Percentiles rank a stretch among this genome's conserved stretches.
Evolutionary conservation across 139 green algal genomes (phyloP).

Genomic region (Ulvella scutata): DNA sequence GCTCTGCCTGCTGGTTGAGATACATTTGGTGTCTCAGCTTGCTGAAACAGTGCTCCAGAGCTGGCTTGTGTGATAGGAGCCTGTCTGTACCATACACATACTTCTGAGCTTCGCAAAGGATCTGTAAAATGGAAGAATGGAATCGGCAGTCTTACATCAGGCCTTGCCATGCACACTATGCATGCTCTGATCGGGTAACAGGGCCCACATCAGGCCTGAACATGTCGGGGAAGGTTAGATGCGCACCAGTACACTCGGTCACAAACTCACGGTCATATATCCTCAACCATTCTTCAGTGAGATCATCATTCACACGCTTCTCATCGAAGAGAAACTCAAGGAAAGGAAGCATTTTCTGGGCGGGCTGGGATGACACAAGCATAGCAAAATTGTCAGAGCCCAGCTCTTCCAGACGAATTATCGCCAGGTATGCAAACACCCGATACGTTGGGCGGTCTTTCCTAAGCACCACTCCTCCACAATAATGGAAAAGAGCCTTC

Average conservation of each 20-base stretch:
- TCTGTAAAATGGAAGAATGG: too few relatives aligned
- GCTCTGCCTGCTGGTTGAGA: conserved; percentile 18
- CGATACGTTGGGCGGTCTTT: conserved; percentile 16
- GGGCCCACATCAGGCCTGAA: too few relatives aligned
- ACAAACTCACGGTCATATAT: conserved; percentile 44
- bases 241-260: neutral
- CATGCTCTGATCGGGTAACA: too few relatives aligned
- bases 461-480: conserved; percentile 14
- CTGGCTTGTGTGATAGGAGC: neutral
- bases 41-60: conserved; percentile 17
- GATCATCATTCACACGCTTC: conserved; percentile 22
- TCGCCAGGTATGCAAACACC: conserved; percentile 18
- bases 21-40: conserved; percentile 35
- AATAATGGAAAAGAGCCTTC: conserved; percentile 17
- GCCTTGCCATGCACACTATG: too few relatives aligned
- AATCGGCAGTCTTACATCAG: too few relatives aligned
- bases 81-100: too few relatives aligned
- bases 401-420: conserved; percentile 23
- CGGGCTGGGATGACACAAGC: conserved; percentile 35
- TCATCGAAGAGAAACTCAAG: conserved; percentile 47
- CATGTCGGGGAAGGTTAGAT: neutral
- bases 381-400: neutral
- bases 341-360: conserved; percentile 56
- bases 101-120: too few relatives aligned
- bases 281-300: conserved; percentile 57